Evolutionary conservation across 2,329 filamentous ascomycete species (phyloP).

Genomic region (Cytospora chrysosperma): DNA sequence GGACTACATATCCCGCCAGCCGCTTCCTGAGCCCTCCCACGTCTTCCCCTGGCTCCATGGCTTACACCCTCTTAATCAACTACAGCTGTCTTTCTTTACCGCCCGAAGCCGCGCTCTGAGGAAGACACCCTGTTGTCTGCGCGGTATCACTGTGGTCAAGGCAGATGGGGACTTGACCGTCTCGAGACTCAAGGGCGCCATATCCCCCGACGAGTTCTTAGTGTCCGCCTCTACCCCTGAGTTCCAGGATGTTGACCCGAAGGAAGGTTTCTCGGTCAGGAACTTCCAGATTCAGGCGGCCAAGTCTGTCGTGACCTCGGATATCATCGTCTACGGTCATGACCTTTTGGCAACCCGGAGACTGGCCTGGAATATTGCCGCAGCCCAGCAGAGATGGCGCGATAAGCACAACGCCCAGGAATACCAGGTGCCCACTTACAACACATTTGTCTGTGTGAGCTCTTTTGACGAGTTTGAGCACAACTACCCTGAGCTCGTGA

Average conservation of each 20-base stretch:
- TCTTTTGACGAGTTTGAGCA: constrained; percentile 72
- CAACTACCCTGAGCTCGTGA: constrained; percentile 67
- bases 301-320: constrained; percentile 83
- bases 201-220: constrained; percentile 79
- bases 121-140: constrained; percentile 71
- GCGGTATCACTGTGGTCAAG: constrained; percentile 84
- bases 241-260: constrained; percentile 83
- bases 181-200: constrained; percentile 81
- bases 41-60: constrained; percentile 98
- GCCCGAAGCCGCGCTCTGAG: constrained; percentile 70
- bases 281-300: constrained; percentile 96
- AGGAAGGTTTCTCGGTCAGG: constrained; percentile 87
- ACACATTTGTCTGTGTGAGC: constrained; percentile 74
- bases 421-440: constrained; percentile 64
- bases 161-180: constrained; percentile 74
- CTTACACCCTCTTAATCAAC: constrained; percentile 80
- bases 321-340: constrained; percentile 90
- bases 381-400: constrained; percentile 75
- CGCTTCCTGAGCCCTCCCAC: constrained; percentile 77
- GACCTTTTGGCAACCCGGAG: constrained; percentile 60
- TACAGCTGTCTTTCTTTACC: constrained; percentile 88
- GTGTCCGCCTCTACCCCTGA: constrained; percentile 48
- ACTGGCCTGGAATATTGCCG: constrained; percentile 66
- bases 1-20: constrained; percentile 73
- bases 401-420: constrained; percentile 59